These are phyloP conservation scores for Chlorella variabilis DNA, from an alignment of 163 green algal species.

Conservation along the genomic window DNA sequence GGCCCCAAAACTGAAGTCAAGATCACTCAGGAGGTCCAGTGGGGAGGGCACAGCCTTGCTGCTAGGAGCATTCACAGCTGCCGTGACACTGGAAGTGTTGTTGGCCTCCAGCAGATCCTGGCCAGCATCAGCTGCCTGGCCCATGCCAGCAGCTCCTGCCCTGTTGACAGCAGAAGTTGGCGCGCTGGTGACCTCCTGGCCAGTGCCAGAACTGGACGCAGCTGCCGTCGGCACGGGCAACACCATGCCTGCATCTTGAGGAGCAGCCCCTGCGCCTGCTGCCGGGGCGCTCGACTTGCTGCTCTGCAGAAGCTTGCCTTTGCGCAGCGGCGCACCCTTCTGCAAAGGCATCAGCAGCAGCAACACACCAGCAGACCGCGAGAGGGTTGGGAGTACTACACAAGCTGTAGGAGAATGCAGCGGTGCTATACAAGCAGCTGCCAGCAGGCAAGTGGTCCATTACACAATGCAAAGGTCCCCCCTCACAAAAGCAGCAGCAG, in stretches of 20 bases:
- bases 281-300: background rate
- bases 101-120: constrained; percentile 18
- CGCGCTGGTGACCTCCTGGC: background rate
- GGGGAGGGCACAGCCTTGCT: background rate
- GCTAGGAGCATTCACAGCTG: background rate
- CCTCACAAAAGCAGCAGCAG: background rate
- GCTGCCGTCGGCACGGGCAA: constrained; percentile 8
- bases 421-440: too few relatives aligned
- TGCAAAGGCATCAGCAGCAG: background rate
- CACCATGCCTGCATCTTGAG: constrained; percentile 39
- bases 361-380: background rate
- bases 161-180: background rate
- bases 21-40: constrained; percentile 43
- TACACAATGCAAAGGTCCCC: background rate
- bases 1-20: constrained; percentile 38
- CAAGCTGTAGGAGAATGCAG: too few relatives aligned
- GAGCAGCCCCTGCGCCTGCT: background rate
- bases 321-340: constrained; percentile 39
- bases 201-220: background rate
- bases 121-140: background rate
- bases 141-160: too few relatives aligned
- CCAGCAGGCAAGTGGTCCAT: background rate
- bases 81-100: background rate
- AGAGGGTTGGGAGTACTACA: too few relatives aligned
- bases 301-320: constrained; percentile 29